phyloP scores from a whole-genome alignment of 2,329 filamentous ascomycete genomes.

The Hymenoscyphus linearis region DNA sequence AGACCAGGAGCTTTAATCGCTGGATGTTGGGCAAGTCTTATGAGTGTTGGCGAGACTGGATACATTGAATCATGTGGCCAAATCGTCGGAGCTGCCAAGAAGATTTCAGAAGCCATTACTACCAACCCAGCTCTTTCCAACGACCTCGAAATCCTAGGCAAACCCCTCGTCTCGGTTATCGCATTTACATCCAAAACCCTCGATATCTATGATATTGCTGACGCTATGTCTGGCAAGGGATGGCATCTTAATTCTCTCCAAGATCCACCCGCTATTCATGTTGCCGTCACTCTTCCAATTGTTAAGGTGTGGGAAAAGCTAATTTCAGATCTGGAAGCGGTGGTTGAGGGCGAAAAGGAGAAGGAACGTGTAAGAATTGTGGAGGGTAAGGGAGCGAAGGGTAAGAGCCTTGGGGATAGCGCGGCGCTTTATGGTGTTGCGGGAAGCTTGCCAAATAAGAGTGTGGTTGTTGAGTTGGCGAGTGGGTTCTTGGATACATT shows the following conservation, averaged over 20 bases:
- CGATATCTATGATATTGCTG: constrained; percentile 90
- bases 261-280: constrained; percentile 84
- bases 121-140: constrained; percentile 61
- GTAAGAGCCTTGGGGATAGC: constrained; percentile 69
- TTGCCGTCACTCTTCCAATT: constrained; percentile 87
- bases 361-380: constrained; percentile 69
- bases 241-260: constrained; percentile 98
- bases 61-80: constrained; percentile 82
- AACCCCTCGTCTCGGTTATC: constrained; percentile 83
- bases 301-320: constrained; percentile 75
- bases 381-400: constrained; percentile 61
- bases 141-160: constrained; percentile 76
- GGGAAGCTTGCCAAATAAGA: constrained; percentile 91
- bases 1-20: constrained; percentile 91
- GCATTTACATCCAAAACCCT: constrained; percentile 81
- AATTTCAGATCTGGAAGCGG: constrained; percentile 63
- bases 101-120: constrained; percentile 69
- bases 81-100: constrained; percentile 83
- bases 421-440: constrained; percentile 93
- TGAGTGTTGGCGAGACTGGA: constrained; percentile 80
- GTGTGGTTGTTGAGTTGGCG: constrained; percentile 84
- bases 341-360: constrained; percentile 69
- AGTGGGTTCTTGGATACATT: constrained; percentile 87
- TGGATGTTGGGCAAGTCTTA: constrained; percentile 89
- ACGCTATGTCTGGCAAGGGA: constrained; percentile 75